Conservation (phyloP, 2,329 filamentous ascomycete species). For the Pyrenophora graminea region DNA sequence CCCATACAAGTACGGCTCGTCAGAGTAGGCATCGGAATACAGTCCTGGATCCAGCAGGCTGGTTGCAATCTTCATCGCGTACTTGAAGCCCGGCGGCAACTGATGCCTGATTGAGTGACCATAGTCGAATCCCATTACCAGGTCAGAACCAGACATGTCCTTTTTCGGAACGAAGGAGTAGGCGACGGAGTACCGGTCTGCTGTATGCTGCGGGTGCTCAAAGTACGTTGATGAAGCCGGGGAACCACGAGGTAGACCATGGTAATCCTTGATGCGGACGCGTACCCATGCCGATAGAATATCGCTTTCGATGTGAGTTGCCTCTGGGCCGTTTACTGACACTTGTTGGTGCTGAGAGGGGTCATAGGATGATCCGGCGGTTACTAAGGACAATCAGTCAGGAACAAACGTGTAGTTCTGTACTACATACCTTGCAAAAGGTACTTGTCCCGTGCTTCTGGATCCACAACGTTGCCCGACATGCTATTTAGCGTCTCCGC, state of each 20-base stretch:
- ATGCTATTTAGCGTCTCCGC: constrained; percentile 1
- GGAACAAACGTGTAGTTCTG: neutral
- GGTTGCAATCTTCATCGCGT: constrained; percentile 45
- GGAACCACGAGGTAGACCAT: constrained; percentile 39
- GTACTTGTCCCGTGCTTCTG: constrained; percentile 43
- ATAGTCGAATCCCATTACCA: constrained; percentile 46
- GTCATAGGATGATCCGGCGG: constrained; percentile 43
- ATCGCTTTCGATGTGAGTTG: constrained; percentile 33
- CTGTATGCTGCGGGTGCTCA: constrained; percentile 34
- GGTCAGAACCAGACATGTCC: constrained; percentile 34
- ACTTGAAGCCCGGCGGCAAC: constrained; percentile 43
- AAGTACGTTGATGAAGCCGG: constrained; percentile 40
- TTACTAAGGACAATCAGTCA: constrained; percentile 26
- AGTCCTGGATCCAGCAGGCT: constrained; percentile 43
- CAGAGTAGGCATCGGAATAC: constrained; percentile 44
- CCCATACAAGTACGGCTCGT: constrained; percentile 45
- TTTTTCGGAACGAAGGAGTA: constrained; percentile 46
- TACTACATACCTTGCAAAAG: constrained; percentile 33
- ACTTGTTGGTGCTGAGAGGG: constrained; percentile 36
- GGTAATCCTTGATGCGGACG: constrained; percentile 44
- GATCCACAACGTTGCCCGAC: constrained; percentile 30
- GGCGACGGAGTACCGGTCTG: constrained; percentile 43
- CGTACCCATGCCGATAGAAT: constrained; percentile 38
- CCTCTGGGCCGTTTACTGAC: constrained; percentile 36
- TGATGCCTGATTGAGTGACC: constrained; percentile 43